Base-by-base conservation (phyloP, 805 yeast genomes). In the Cyberlindnera nakhonratchasimensis region DNA sequence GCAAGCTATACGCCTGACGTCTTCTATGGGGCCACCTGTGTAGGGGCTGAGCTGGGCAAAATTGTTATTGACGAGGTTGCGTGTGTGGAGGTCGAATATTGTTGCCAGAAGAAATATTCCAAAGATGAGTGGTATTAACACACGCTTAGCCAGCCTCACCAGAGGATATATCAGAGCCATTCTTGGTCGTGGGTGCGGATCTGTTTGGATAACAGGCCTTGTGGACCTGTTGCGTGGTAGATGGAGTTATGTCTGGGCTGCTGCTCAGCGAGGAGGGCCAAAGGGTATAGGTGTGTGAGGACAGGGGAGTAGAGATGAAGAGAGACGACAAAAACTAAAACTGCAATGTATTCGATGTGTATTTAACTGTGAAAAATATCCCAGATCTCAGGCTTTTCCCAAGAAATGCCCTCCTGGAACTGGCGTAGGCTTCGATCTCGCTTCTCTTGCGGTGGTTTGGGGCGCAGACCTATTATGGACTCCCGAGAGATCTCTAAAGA, bases 21-120 rank as follows among this genome's bases (percentile, higher is more conserved):
- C 66, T 37, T 56, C 62, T 20, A 63, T 53, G 13, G 46, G 42
- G 13, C 66, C 67, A 2, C 64, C 65, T 0, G 24, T 33, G 49
- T 61, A 63, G 5, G 58, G 59, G 4, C 35, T n/a, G 4, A 40
- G 42, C 25, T 43, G 47, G 1, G 36, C 22, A 14, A 51, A 38
- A 31, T 45, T 40, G 45, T 49, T 52, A 33, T 45, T 46, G 42
- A 44, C 39, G 34, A 51, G 35, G 50, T 54, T 54, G 14, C 51
- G 34, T 7, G 57, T 41, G 39, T 54, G 57, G 9, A 54, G 45
- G 37, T 43, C 48, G 29, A 53, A 47, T 26, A 45, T 46, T 1
- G 51, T 25, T 21, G 41, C 34, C 19, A 37, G n/a, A 8, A 54
- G 7, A 40, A 46, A 55, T 4, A 29, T 9, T 18, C 53, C 29